Percentiles rank a stretch among this genome's conserved stretches.
Conservation (phyloP, 768 basidiomycete genomes). For the Lentinus tigrinus region DNA sequence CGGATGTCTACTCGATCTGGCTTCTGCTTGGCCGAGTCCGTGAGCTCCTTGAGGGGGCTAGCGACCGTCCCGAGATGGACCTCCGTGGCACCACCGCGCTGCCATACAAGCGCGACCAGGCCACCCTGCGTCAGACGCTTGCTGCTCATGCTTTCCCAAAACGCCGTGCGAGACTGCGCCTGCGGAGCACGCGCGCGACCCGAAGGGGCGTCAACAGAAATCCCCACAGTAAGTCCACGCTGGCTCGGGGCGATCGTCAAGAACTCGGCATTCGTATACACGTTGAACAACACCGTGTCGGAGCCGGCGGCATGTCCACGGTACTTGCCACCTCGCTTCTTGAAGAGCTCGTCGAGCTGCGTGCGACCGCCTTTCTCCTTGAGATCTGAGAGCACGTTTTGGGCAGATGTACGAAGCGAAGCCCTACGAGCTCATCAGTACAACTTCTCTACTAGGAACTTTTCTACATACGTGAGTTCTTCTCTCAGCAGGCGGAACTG, state of each 20-base stretch:
- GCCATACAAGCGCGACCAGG: conserved; percentile 62
- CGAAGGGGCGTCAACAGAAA: conserved; percentile 54
- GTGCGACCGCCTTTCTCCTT: conserved; percentile 27
- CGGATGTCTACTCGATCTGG: conserved; percentile 41
- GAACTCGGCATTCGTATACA: conserved; percentile 57
- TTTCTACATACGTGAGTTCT: conserved; percentile 54
- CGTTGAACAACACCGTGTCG: conserved; percentile 58
- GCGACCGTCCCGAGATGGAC: conserved; percentile 56
- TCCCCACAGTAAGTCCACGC: conserved; percentile 46
- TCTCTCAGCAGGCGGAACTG: conserved; percentile 76
- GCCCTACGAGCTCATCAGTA: conserved; percentile 36
- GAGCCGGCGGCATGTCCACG: conserved; percentile 34
- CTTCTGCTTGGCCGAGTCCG: conserved; percentile 37
- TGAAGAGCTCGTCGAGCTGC: conserved; percentile 43
- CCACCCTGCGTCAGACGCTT: conserved; percentile 62
- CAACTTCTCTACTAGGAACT: neutral
- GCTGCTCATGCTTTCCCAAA: conserved; percentile 61
- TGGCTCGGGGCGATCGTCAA: conserved; percentile 45
- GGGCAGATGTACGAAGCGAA: conserved; percentile 49
- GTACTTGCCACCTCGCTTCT: conserved; percentile 59
- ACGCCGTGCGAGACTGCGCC: conserved; percentile 41
- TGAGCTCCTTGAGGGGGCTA: conserved; percentile 43
- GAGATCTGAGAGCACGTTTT: conserved; percentile 48
- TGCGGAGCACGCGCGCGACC: conserved; percentile 46
- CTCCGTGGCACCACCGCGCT: conserved; percentile 24